phyloP scores from a whole-genome alignment of 805 yeast genomes.

The Sungouiella thailandica region DNA sequence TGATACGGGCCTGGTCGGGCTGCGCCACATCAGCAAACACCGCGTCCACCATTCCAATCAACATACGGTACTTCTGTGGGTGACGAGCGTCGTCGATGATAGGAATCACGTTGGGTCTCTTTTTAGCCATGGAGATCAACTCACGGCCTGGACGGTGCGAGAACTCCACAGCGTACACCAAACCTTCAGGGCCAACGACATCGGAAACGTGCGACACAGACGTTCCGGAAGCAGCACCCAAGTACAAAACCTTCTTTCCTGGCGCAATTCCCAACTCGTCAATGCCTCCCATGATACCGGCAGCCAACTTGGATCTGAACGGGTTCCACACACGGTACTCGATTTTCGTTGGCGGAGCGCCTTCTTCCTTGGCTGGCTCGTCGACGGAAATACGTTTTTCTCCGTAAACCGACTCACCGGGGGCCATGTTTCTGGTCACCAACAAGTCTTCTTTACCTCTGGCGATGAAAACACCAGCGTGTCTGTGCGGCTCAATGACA shows the following conservation, averaged over 20 bases:
- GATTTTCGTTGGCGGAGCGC: slow-evolving; percentile 84
- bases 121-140: slow-evolving; percentile 98
- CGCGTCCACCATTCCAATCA: slow-evolving; percentile 96
- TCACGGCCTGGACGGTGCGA: slow-evolving; percentile 99
- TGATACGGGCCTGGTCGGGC: slow-evolving; percentile 99
- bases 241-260: slow-evolving; percentile 93
- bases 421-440: slow-evolving; percentile 94
- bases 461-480: slow-evolving; percentile 98
- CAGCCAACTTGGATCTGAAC: slow-evolving; percentile 98
- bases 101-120: slow-evolving; percentile 98
- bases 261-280: slow-evolving; percentile 97
- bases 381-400: slow-evolving; percentile 94
- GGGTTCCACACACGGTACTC: slow-evolving; percentile 99
- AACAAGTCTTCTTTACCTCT: slow-evolving; percentile 99
- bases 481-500: slow-evolving; percentile 97
- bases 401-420: slow-evolving; percentile 98
- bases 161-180: slow-evolving; percentile 98
- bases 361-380: slow-evolving; percentile 86
- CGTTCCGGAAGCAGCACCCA: slow-evolving; percentile 99
- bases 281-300: slow-evolving; percentile 99
- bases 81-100: slow-evolving; percentile 99
- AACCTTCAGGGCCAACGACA: slow-evolving; percentile 98
- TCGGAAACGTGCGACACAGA: slow-evolving; percentile 98
- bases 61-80: slow-evolving; percentile 99
- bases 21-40: slow-evolving; percentile 99